Conservation (phyloP, 257 asterid genomes). For the Rhazya stricta region DNA sequence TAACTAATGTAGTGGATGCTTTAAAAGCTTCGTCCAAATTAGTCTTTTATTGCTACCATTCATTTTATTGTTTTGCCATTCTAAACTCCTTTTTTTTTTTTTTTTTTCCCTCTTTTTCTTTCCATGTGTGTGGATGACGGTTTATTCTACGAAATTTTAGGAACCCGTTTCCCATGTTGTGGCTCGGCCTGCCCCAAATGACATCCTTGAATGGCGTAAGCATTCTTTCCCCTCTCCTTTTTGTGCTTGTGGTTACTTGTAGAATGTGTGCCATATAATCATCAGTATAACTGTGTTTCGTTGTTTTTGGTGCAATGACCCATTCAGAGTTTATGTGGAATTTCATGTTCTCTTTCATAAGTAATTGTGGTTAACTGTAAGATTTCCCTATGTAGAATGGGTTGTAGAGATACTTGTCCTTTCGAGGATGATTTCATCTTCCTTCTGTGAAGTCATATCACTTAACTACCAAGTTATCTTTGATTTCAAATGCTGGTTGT, state of each 20-base stretch:
- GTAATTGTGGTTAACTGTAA: too few species aligned
- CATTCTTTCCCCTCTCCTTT: conserved; percentile 19
- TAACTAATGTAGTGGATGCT: background rate
- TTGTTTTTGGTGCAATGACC: background rate
- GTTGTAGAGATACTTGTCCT: background rate
- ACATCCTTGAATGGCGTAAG: conserved; percentile 99
- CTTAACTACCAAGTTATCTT: background rate
- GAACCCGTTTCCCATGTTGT: conserved; percentile 97
- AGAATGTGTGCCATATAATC: background rate
- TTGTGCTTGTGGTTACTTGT: background rate
- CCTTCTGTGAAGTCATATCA: too few species aligned
- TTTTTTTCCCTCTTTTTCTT: background rate
- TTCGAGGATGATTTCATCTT: too few species aligned
- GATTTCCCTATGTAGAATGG: background rate
- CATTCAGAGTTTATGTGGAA: background rate
- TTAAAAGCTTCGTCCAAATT: background rate
- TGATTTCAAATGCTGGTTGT: background rate
- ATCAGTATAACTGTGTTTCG: background rate
- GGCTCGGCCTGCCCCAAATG: conserved; percentile 89
- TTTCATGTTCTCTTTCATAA: background rate
- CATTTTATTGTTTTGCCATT: background rate
- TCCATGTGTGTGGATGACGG: background rate
- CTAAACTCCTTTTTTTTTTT: background rate
- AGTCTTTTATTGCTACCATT: background rate
- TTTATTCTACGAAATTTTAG: conserved; percentile 33